Conservation (phyloP, 176 grass and related monocot species). For the Ensete ventricosum region DNA sequence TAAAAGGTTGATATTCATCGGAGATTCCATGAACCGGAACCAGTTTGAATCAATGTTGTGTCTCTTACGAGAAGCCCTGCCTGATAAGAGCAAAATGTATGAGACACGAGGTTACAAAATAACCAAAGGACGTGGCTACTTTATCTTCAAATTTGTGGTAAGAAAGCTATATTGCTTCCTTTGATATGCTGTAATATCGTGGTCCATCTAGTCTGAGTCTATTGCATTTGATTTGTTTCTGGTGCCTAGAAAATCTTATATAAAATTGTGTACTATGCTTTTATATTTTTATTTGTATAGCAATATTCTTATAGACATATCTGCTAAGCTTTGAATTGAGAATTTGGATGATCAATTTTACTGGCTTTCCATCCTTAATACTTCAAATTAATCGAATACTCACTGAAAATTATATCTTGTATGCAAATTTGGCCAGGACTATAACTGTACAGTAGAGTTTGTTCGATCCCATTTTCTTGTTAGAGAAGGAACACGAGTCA, state of each 20-base stretch:
- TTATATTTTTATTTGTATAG: too few species aligned
- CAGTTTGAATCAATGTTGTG: slow-evolving; percentile 93
- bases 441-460: slow-evolving; percentile 78
- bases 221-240: too few species aligned
- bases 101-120: slow-evolving; percentile 82
- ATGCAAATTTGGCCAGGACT: slow-evolving; percentile 37
- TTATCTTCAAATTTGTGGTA: slow-evolving; percentile 92
- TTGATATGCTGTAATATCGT: too few species aligned
- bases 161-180: not conserved
- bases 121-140: slow-evolving; percentile 83
- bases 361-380: not conserved
- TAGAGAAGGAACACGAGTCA: slow-evolving; percentile 56
- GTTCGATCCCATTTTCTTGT: slow-evolving; percentile 93
- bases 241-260: too few species aligned
- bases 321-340: not conserved
- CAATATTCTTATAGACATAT: too few species aligned
- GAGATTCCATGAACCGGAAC: slow-evolving; percentile 98
- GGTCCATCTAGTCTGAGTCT: too few species aligned
- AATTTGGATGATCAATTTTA: not conserved
- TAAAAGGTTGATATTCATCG: slow-evolving; percentile 68
- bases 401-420: not conserved
- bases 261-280: too few species aligned
- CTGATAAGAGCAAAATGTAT: slow-evolving; percentile 70
- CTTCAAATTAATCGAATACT: not conserved
- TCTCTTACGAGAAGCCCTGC: slow-evolving; percentile 43